Base-by-base conservation (phyloP, 495 filamentous ascomycete species). In the Chaetomium cochliodes region DNA sequence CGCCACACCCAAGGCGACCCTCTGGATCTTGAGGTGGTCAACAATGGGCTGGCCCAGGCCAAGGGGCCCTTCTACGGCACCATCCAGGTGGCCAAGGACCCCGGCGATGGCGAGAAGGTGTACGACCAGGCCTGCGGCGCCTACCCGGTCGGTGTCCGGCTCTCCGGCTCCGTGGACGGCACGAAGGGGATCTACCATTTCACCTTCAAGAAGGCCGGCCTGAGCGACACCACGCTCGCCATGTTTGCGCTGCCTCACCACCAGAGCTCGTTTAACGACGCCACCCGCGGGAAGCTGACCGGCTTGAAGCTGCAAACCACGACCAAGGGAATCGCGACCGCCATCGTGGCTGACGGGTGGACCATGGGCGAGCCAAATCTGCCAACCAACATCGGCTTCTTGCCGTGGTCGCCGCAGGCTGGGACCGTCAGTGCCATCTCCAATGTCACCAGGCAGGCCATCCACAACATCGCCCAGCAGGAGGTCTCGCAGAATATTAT, bases 181-280 rank as follows among this genome's bases (percentile, higher is more conserved):
- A 74, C 71, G 18, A 78, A 71, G 5, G 93, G 90, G 1, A 85
- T 77, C n/a, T 98, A 97, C 72, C 85, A 74, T 0, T 81, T 97
- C 28, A 71, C 72, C 4, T 97, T 88, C 80, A 75, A 77, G 23
- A 94, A 91, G 70, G 82, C 74, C 2, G 93, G 93, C 11, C 73
- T 84, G 26, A 70, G 77, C 9, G 71, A 71, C n/a, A 73, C 78
- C 37, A 78, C 78, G 11, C 77, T 96, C 30, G 77, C 92, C 65
- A 96, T 96, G 89, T 98, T 88, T 67, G 92, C 93, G 46, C 77
- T 98, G 63, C 90, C 93, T 25, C 94, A 98, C 75, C 94, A 97
- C 64, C 69, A 90, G 16, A 76, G 85, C 51, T 89, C 90, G 2
- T 94, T 97, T 64, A 86, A 90, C 66, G 59, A 65, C 5, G 73